These are phyloP conservation scores for Penicillium sp. DNA, from an alignment of 2,329 filamentous ascomycete genomes.

Conservation along the genomic window DNA sequence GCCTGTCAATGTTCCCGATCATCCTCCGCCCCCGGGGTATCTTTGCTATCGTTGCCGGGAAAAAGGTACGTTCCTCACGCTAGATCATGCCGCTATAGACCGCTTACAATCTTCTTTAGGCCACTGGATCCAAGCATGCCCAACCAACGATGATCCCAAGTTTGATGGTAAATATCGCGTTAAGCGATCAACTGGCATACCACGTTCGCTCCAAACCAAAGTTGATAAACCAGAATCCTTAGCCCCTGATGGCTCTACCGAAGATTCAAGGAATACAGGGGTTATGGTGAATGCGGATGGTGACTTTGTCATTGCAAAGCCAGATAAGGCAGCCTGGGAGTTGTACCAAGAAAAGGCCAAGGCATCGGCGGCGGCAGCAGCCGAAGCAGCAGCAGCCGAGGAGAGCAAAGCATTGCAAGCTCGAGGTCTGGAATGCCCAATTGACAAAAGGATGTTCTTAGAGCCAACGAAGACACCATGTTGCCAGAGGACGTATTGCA, in stretches of 20 bases:
- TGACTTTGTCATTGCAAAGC: conserved; percentile 94
- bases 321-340: conserved; percentile 95
- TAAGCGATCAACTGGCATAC: conserved; percentile 95
- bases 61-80: conserved; percentile 58
- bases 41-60: conserved; percentile 95
- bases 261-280: conserved; percentile 78
- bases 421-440: conserved; percentile 83
- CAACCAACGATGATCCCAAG: conserved; percentile 96
- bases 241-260: conserved; percentile 70
- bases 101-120: conserved; percentile 47
- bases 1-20: conserved; percentile 74
- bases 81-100: neutral
- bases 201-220: conserved; percentile 89
- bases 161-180: conserved; percentile 92
- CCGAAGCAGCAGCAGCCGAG: conserved; percentile 72
- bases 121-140: conserved; percentile 98
- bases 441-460: conserved; percentile 98
- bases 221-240: conserved; percentile 85
- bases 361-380: conserved; percentile 76
- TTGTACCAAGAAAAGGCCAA: conserved; percentile 94
- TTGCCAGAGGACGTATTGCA: conserved; percentile 97
- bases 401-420: conserved; percentile 86
- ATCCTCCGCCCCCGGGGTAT: conserved; percentile 89
- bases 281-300: conserved; percentile 98
- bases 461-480: conserved; percentile 99